Evolutionary conservation across 768 basidiomycete species (phyloP).

Genomic region (Polyporus arcularius): DNA sequence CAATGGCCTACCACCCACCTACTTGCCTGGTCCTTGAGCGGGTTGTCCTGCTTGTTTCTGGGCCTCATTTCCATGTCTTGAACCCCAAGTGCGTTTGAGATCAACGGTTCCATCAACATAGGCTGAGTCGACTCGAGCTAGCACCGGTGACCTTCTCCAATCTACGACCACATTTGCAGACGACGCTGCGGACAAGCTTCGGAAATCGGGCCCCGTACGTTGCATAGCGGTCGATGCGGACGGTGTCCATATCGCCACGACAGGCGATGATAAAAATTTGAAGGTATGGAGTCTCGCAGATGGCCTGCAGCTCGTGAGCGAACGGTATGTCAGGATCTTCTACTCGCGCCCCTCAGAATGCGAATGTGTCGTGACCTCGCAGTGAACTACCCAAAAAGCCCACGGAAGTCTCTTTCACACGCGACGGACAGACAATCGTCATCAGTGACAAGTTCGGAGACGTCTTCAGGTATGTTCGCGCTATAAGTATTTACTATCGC

Average conservation of each 20-base stretch:
- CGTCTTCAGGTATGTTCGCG: constrained; percentile 64
- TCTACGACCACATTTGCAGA: constrained; percentile 42
- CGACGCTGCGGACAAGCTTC: constrained; percentile 33
- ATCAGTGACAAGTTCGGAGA: constrained; percentile 96
- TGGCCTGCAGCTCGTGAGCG: constrained; percentile 54
- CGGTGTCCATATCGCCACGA: constrained; percentile 55
- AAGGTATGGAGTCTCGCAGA: constrained; percentile 68
- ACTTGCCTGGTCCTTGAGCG: constrained; percentile 10
- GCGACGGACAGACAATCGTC: constrained; percentile 63
- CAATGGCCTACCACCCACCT: constrained; percentile 18
- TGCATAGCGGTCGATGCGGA: constrained; percentile 54
- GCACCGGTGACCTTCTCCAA: constrained; percentile 52
- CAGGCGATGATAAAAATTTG: constrained; percentile 80
- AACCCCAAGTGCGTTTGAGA: constrained; percentile 48
- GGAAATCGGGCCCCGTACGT: constrained; percentile 58
- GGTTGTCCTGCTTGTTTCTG: constrained; percentile 34
- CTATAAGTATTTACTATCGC: neutral
- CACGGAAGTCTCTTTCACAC: constrained; percentile 66
- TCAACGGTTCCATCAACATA: constrained; percentile 12
- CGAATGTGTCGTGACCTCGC: neutral
- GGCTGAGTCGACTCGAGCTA: constrained; percentile 29
- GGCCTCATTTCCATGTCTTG: constrained; percentile 64
- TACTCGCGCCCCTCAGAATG: neutral
- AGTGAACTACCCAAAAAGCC: constrained; percentile 87
- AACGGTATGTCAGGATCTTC: constrained; percentile 49